A percentile compares a stretch with the other conserved stretches of the same genome.
Conservation (phyloP, 2,329 filamentous ascomycete species). For the Scorias spongiosa region DNA sequence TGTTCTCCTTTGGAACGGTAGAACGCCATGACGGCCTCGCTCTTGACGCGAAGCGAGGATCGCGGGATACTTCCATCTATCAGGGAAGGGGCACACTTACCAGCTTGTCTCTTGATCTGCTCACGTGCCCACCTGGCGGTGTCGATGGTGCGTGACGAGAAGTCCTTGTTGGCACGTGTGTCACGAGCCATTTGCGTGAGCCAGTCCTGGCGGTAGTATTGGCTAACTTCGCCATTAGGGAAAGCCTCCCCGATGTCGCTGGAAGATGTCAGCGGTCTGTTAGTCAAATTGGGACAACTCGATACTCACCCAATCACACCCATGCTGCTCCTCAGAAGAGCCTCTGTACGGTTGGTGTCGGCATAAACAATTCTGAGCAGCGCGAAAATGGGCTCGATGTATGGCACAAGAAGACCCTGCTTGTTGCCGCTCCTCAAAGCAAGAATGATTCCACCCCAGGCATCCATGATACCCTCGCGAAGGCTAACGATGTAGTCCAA, state of each 20-base stretch:
- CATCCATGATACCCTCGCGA: constrained; percentile 96
- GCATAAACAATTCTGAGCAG: constrained; percentile 66
- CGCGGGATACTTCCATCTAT: background rate
- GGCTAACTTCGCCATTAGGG: constrained; percentile 71
- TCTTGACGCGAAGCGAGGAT: no score
- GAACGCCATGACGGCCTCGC: no score
- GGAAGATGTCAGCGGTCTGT: constrained; percentile 22
- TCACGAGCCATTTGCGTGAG: constrained; percentile 81
- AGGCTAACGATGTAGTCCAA: constrained; percentile 90
- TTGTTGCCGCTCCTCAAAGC: constrained; percentile 77
- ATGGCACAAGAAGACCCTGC: constrained; percentile 57
- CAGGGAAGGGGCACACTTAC: constrained; percentile 9
- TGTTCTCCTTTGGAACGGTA: no score
- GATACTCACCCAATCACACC: constrained; percentile 77
- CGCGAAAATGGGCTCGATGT: constrained; percentile 72
- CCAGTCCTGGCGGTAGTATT: constrained; percentile 84
- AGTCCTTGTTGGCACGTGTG: constrained; percentile 78
- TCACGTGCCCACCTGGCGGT: constrained; percentile 95
- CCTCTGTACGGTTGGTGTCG: constrained; percentile 80
- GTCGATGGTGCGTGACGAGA: constrained; percentile 68
- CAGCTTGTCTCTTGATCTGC: constrained; percentile 78
- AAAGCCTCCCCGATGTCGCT: constrained; percentile 92
- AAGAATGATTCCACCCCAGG: constrained; percentile 92
- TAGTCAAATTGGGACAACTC: background rate
- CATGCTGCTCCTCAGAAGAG: constrained; percentile 85